These are phyloP conservation scores for Polytrichum commune DNA, from an alignment of 225 moss, liverwort and hornwort genomes.

Conservation along the genomic window DNA sequence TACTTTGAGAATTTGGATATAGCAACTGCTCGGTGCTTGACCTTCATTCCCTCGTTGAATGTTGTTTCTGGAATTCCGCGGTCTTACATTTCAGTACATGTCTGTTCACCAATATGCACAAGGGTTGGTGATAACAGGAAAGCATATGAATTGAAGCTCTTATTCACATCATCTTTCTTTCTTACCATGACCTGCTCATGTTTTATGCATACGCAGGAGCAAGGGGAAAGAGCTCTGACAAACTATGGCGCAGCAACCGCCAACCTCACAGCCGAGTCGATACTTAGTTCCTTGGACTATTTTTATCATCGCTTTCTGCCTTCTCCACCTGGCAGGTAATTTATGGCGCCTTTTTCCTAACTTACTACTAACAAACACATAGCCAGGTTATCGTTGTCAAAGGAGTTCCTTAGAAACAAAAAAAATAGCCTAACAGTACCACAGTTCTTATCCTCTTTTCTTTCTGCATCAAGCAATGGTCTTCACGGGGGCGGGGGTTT, in stretches of 20 bases:
- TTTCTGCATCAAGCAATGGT: not conserved
- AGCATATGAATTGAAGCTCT: too few relatives aligned
- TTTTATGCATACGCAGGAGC: not conserved
- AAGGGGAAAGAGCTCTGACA: not conserved
- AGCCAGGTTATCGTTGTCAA: too few relatives aligned
- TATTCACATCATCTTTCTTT: too few relatives aligned
- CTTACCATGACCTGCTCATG: too few relatives aligned
- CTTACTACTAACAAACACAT: not conserved
- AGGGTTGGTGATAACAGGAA: too few relatives aligned
- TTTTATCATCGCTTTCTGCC: slow-evolving; percentile 35
- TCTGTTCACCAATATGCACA: too few relatives aligned
- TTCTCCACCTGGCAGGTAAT: slow-evolving; percentile 47
- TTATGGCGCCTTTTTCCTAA: not conserved
- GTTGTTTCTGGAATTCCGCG: too few relatives aligned
- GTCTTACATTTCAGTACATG: too few relatives aligned
- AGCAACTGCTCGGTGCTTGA: too few relatives aligned
- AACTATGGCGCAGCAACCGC: not conserved
- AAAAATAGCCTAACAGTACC: not conserved
- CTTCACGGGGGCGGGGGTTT: not conserved
- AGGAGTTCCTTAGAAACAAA: not conserved
- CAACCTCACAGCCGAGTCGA: not conserved
- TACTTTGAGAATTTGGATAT: too few relatives aligned
- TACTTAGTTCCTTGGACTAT: slow-evolving; percentile 14
- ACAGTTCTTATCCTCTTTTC: not conserved
- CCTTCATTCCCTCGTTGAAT: too few relatives aligned